A percentile compares a stretch with the other conserved stretches of the same genome.
These are phyloP conservation scores for Fusarium sp. DNA, from an alignment of 2,329 filamentous ascomycete species.

Conservation along the genomic window DNA sequence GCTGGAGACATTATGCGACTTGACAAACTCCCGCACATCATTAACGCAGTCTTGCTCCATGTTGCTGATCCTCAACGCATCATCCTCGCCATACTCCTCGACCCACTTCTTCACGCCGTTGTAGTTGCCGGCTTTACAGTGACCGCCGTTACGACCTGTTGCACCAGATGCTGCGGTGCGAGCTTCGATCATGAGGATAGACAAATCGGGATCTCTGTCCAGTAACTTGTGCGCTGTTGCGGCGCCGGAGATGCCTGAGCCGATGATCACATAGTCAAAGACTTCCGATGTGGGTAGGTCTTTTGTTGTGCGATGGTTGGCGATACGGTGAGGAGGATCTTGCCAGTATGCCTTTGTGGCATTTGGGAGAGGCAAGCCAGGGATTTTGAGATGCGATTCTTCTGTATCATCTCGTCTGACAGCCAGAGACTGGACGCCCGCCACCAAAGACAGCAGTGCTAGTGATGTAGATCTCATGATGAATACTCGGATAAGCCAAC, in stretches of 20 bases:
- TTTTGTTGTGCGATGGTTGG: slow-evolving; percentile 23
- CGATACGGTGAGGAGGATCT: slow-evolving; percentile 29
- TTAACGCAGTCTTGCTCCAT: slow-evolving; percentile 31
- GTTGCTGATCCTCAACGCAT: slow-evolving; percentile 18
- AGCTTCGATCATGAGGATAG: slow-evolving; percentile 27
- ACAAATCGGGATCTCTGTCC: slow-evolving; percentile 13
- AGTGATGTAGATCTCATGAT: slow-evolving; percentile 15
- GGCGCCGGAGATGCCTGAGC: slow-evolving; percentile 24
- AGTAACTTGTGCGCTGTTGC: slow-evolving; percentile 27
- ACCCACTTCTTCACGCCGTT: slow-evolving; percentile 21
- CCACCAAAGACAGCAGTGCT: slow-evolving; percentile 3
- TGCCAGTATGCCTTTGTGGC: slow-evolving; percentile 32
- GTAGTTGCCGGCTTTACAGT: slow-evolving; percentile 21
- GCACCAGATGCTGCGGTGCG: slow-evolving; percentile 25
- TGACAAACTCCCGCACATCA: slow-evolving; percentile 26
- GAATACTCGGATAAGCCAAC: too few species aligned
- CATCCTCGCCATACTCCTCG: slow-evolving; percentile 20
- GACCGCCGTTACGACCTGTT: slow-evolving; percentile 14
- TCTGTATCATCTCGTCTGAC: slow-evolving; percentile 1
- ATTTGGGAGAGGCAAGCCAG: slow-evolving; percentile 22
- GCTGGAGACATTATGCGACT: slow-evolving; percentile 21
- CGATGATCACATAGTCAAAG: slow-evolving; percentile 33
- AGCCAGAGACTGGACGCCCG: slow-evolving; percentile 4
- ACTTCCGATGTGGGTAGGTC: slow-evolving; percentile 7
- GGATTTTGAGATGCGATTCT: slow-evolving; percentile 18